Percentiles rank a stretch among this genome's conserved stretches.
phyloP scores from a whole-genome alignment of 768 basidiomycete species.

The Lactifluus volemus region DNA sequence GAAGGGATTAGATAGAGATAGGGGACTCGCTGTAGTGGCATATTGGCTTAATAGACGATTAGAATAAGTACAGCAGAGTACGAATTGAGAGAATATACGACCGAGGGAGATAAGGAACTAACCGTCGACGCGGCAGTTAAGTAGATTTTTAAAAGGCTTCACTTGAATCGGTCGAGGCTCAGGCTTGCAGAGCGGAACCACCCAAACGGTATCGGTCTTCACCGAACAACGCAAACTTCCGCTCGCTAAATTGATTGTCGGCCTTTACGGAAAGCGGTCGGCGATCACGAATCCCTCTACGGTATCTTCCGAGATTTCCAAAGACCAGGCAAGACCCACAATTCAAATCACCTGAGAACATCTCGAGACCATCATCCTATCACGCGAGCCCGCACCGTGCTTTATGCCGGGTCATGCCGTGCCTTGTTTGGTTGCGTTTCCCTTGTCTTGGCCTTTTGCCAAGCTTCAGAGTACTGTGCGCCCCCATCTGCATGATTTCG shows the following conservation, averaged over 20 bases:
- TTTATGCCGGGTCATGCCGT: neutral
- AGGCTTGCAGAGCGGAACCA: neutral
- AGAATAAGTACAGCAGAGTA: neutral
- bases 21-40: constrained; percentile 1
- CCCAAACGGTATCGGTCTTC: constrained; percentile 4
- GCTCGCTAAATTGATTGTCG: constrained; percentile 6
- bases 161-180: neutral
- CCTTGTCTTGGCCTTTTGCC: neutral
- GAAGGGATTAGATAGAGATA: neutral
- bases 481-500: neutral
- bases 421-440: neutral
- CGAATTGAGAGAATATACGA: neutral
- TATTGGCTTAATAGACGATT: neutral
- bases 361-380: neutral
- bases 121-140: constrained; percentile 7
- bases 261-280: constrained; percentile 16
- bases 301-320: constrained; percentile 1
- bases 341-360: neutral
- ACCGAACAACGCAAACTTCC: neutral
- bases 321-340: neutral
- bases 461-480: neutral
- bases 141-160: constrained; percentile 3
- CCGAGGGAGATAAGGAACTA: constrained; percentile 1
- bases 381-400: neutral
- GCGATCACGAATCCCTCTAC: constrained; percentile 12